These are phyloP conservation scores for Jaminaea rosea DNA, from an alignment of 1,284 basidiomycete species.

Conservation along the genomic window DNA sequence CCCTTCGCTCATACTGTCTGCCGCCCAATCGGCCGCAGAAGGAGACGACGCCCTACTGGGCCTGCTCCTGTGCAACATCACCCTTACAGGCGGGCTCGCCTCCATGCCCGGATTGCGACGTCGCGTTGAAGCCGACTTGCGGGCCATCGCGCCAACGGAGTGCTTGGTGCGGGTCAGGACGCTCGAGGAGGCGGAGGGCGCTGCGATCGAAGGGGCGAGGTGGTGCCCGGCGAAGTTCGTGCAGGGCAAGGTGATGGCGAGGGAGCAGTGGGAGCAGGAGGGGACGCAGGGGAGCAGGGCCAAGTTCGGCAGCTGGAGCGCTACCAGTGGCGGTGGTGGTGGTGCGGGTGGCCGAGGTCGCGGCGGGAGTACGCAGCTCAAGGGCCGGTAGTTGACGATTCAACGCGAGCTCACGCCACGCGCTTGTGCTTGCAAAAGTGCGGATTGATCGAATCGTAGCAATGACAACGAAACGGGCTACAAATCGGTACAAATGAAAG, in stretches of 20 bases:
- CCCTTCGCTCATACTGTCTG: conserved; percentile 62
- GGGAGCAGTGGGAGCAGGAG: background rate
- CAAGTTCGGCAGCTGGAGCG: background rate
- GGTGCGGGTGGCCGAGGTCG: no score
- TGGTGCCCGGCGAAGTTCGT: background rate
- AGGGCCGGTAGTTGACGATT: no score
- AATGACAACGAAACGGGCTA: no score
- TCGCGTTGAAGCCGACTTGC: background rate
- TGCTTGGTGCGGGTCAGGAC: background rate
- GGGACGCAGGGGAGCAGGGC: background rate
- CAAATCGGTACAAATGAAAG: no score
- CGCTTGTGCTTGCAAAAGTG: no score
- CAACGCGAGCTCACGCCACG: no score
- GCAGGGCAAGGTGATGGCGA: background rate
- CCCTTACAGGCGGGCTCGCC: conserved; percentile 73
- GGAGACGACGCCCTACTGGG: conserved; percentile 61
- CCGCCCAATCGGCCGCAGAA: conserved; percentile 53
- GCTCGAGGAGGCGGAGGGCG: background rate
- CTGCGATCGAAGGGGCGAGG: background rate
- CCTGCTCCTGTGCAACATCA: conserved; percentile 89
- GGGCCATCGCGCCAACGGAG: background rate
- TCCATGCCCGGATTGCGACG: conserved; percentile 61
- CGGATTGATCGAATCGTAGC: no score
- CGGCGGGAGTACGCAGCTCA: no score
- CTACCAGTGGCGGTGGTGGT: no score